Base-by-base conservation (phyloP, 768 basidiomycete genomes). In the Boletus rubroflammeus region DNA sequence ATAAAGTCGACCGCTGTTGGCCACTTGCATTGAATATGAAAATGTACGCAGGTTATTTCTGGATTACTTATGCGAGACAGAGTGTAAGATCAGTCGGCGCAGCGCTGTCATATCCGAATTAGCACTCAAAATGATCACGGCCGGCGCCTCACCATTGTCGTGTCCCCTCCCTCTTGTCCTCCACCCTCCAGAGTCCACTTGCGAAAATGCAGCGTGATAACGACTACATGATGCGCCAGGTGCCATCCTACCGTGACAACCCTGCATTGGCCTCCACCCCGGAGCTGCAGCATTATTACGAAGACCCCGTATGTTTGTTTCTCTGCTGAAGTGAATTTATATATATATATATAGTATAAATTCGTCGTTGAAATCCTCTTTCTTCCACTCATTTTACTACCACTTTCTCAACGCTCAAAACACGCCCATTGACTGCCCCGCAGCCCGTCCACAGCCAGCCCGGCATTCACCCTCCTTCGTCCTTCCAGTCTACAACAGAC, bases 391-490 rank as follows among this genome's bases (percentile, higher is more conserved):
- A n/a, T n/a, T 41, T 32, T 50, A n/a, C 48, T 23, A 55, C 49
- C 47, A 38, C 51, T 38, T 38, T 21, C 40, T 34, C 32, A 10
- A 34, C 32, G 13, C 13, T 13, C 42, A 13, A 54, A 43, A 38
- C 55, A 42, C 50, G 28, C 29, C 21, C 14, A 43, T 28, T 50
- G 28, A 48, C 68, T 66, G 62, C 69, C 62, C 56, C 52, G 65
- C 71, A 76, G 71, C 68, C 66, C 23, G 49, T 61, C 23, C 64
- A 66, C 51, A 68, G 70, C 67, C 68, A 65, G 54, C 21, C 69
- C 47, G 71, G 67, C 69, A 54, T 38, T 51, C 63, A 76, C 75
- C 54, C 70, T 73, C 76, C 58, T 65, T 74, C 72, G 1, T 55
- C 54, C 42, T 65, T 54, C 32, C 56, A 59, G 6, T 68, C 68